Percentiles rank a stretch among this genome's conserved stretches.
Evolutionary conservation across 2,329 filamentous ascomycete species (phyloP).

Genomic region (Parastagonospora nodorum): DNA sequence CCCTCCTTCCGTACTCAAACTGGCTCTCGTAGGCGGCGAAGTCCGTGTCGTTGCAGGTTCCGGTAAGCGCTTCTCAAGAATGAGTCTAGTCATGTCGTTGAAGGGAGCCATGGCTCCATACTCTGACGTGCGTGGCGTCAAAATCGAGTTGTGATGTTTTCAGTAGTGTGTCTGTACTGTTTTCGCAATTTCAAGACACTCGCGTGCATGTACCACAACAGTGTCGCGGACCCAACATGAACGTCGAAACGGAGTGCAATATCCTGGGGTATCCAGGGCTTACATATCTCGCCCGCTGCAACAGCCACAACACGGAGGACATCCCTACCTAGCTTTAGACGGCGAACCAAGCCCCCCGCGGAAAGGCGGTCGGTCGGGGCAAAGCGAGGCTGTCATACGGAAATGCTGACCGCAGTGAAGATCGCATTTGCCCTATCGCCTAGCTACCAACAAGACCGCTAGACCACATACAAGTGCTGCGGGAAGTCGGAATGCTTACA

Average conservation of each 20-base stretch:
- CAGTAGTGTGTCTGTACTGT: neutral
- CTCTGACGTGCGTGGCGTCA: neutral
- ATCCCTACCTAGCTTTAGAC: neutral
- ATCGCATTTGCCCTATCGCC: constrained; percentile 10
- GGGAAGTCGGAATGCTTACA: too few species aligned
- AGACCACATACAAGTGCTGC: too few species aligned
- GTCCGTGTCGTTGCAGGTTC: constrained; percentile 26
- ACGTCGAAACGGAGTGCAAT: neutral
- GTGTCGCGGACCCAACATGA: neutral
- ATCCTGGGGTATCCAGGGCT: neutral
- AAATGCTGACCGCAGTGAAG: constrained; percentile 21
- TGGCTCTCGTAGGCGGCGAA: constrained; percentile 32
- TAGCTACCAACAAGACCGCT: neutral
- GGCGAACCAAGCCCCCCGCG: constrained; percentile 4
- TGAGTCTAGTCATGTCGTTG: constrained; percentile 7
- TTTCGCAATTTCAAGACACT: neutral
- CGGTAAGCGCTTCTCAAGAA: constrained; percentile 24
- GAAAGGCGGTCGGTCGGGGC: constrained; percentile 17
- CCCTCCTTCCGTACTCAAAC: constrained; percentile 33
- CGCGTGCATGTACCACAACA: neutral
- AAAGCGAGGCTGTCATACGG: constrained; percentile 18
- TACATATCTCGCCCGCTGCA: neutral
- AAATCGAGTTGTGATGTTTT: neutral
- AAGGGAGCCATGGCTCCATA: constrained; percentile 31
- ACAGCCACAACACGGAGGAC: neutral